Conservation (phyloP, 805 yeast genomes). For the Pichia kluyveri region DNA sequence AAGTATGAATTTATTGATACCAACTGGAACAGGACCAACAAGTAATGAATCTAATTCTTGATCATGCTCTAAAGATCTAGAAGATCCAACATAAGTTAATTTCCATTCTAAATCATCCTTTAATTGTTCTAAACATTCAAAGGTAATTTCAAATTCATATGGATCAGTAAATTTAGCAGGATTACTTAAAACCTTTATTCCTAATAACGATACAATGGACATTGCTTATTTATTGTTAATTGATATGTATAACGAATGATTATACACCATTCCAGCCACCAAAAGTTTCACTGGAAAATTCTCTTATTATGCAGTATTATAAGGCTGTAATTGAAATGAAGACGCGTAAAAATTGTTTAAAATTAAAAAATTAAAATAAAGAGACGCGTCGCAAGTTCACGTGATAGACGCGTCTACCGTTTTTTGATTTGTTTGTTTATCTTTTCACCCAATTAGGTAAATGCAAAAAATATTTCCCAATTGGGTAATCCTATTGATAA, state of each 20-base stretch:
- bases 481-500: background rate
- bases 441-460: background rate
- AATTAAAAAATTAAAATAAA: too few relatives aligned
- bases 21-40: constrained; percentile 99
- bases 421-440: background rate
- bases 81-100: constrained; percentile 91
- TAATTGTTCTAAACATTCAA: constrained; percentile 90
- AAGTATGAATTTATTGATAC: constrained; percentile 85
- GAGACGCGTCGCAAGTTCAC: too few relatives aligned
- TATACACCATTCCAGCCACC: too few relatives aligned
- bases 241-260: too few relatives aligned
- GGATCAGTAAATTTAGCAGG: constrained; percentile 93
- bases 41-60: constrained; percentile 91
- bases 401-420: too few relatives aligned
- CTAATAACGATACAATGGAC: constrained; percentile 90
- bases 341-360: too few relatives aligned
- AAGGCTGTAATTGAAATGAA: too few relatives aligned
- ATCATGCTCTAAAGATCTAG: constrained; percentile 89
- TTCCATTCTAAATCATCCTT: constrained; percentile 96
- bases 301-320: too few relatives aligned
- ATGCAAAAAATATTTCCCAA: background rate
- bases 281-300: too few relatives aligned
- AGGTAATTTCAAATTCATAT: constrained; percentile 93
- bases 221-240: constrained; percentile 27
- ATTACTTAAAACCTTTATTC: constrained; percentile 85